phyloP scores from a whole-genome alignment of 2,329 filamentous ascomycete species.

The Phaeosphaeria sp. region DNA sequence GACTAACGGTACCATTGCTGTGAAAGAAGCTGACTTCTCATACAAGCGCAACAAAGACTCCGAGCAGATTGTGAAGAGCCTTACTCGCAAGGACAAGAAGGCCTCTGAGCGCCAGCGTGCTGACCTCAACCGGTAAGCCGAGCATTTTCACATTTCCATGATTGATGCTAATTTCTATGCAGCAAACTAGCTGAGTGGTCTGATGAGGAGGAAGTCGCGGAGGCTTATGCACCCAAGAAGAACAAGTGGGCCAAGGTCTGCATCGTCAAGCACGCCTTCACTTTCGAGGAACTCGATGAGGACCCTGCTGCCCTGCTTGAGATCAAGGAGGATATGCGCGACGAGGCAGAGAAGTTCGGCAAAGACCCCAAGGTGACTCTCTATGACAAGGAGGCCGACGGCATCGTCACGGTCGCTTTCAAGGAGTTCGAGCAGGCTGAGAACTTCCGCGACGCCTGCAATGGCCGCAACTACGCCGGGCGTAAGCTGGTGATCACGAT shows the following conservation, averaged over 20 bases:
- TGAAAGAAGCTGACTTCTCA: constrained; percentile 84
- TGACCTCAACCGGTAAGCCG: constrained; percentile 72
- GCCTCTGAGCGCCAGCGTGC: constrained; percentile 93
- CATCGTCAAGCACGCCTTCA: constrained; percentile 93
- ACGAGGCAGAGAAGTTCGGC: constrained; percentile 87
- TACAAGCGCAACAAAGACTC: constrained; percentile 87
- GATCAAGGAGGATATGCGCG: constrained; percentile 92
- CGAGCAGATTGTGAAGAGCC: constrained; percentile 53
- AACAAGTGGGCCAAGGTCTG: constrained; percentile 78
- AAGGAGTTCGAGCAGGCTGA: constrained; percentile 68
- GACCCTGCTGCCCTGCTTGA: constrained; percentile 84
- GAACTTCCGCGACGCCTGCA: constrained; percentile 25
- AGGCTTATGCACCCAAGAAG: constrained; percentile 55
- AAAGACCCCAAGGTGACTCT: constrained; percentile 89
- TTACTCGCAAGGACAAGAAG: constrained; percentile 73
- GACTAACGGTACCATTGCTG: constrained; percentile 67
- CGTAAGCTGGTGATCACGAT: constrained; percentile 24
- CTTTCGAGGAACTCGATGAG: constrained; percentile 80
- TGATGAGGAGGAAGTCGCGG: constrained; percentile 66
- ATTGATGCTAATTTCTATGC: constrained; percentile 12
- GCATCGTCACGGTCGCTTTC: constrained; percentile 87
- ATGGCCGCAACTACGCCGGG: constrained; percentile 28
- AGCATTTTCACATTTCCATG: neutral
- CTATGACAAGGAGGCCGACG: constrained; percentile 84
- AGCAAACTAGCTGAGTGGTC: constrained; percentile 95